These are phyloP conservation scores for Harringtonia lauricola DNA, from an alignment of 2,329 filamentous ascomycete genomes.

Conservation along the genomic window DNA sequence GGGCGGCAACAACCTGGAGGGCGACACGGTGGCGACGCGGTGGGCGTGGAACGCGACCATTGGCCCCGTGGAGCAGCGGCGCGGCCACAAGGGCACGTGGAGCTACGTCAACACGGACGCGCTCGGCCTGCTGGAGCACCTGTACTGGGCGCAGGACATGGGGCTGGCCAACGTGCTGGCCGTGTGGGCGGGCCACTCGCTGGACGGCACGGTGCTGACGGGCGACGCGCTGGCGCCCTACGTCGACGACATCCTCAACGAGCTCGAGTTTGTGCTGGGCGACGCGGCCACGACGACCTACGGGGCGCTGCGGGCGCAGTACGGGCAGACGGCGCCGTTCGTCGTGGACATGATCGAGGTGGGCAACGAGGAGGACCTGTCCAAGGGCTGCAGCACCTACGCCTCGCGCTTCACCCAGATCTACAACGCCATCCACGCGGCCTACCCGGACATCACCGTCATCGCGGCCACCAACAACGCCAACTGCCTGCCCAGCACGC, in stretches of 20 bases:
- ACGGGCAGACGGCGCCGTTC: constrained; percentile 53
- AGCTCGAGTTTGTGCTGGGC: constrained; percentile 53
- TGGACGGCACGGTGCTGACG: constrained; percentile 40
- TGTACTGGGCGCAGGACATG: constrained; percentile 50
- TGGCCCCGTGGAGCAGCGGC: constrained; percentile 40
- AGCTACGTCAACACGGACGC: constrained; percentile 50
- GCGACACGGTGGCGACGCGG: constrained; percentile 27
- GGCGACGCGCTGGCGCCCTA: constrained; percentile 40
- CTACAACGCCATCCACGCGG: constrained; percentile 39
- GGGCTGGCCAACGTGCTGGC: constrained; percentile 35
- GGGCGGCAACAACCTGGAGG: constrained; percentile 52
- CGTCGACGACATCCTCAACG: constrained; percentile 48
- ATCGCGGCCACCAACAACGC: constrained; percentile 22
- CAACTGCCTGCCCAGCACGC: constrained; percentile 9
- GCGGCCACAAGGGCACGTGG: constrained; percentile 47
- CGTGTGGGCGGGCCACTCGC: constrained; percentile 45
- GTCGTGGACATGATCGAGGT: constrained; percentile 51
- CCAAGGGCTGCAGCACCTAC: constrained; percentile 35
- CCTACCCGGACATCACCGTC: constrained; percentile 16
- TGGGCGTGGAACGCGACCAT: constrained; percentile 45
- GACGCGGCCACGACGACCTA: constrained; percentile 35
- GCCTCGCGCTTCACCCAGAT: constrained; percentile 49
- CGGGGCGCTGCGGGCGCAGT: constrained; percentile 43
- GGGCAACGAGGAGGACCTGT: constrained; percentile 57
- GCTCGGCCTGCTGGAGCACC: constrained; percentile 50